Evolutionary conservation across 768 basidiomycete genomes (phyloP).

Genomic region (Phanerodontia chrysosporium): DNA sequence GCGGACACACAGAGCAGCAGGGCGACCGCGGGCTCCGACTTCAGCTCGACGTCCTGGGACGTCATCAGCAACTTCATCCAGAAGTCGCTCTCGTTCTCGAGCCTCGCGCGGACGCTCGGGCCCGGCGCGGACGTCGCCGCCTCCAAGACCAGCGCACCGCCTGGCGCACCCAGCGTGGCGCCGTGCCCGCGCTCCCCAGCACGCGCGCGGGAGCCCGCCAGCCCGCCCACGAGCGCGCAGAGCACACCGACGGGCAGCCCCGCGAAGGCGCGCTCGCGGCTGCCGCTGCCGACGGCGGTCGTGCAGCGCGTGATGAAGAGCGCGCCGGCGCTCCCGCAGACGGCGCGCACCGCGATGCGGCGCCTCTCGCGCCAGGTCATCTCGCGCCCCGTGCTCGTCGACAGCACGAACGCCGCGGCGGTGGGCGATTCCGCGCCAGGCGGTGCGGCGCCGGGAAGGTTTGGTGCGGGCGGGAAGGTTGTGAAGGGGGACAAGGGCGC

Average conservation of each 20-base stretch:
- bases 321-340: conserved; percentile 6
- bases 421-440: neutral
- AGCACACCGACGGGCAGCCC: conserved; percentile 9
- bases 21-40: neutral
- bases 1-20: neutral
- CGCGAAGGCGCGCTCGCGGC: conserved; percentile 18
- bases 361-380: conserved; percentile 20
- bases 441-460: neutral
- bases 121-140: neutral
- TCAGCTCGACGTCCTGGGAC: conserved; percentile 7
- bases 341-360: conserved; percentile 13
- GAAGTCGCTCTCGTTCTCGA: conserved; percentile 6
- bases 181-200: neutral
- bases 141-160: neutral
- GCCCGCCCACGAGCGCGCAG: neutral
- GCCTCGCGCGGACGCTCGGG: neutral
- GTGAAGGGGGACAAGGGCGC: neutral
- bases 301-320: conserved; percentile 14
- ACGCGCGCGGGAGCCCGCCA: neutral
- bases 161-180: neutral
- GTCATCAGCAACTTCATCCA: conserved; percentile 7
- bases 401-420: conserved; percentile 19
- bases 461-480: too few species aligned
- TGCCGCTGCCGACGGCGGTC: conserved; percentile 21
- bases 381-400: conserved; percentile 20